These are phyloP conservation scores for Clarireedia paspali DNA, from an alignment of 2,329 filamentous ascomycete species.

Conservation along the genomic window DNA sequence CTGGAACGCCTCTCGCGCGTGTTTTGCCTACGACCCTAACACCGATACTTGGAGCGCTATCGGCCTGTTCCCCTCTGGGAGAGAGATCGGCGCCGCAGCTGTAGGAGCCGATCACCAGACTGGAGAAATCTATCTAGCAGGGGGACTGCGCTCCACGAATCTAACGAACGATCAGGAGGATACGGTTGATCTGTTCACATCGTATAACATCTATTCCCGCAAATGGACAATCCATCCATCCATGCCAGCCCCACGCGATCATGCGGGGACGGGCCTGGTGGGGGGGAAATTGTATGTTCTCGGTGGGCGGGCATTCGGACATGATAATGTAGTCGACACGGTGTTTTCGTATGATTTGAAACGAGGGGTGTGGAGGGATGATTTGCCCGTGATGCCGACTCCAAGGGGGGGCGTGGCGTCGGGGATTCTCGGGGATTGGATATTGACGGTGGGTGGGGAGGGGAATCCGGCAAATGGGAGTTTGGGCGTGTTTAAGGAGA, in stretches of 20 bases:
- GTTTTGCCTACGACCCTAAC: constrained; percentile 11
- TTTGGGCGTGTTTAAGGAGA: constrained; percentile 26
- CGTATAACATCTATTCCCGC: constrained; percentile 27
- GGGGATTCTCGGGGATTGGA: constrained; percentile 22
- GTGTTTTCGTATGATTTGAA: constrained; percentile 31
- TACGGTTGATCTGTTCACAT: constrained; percentile 17
- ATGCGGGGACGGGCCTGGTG: constrained; percentile 22
- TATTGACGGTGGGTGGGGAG: constrained; percentile 35
- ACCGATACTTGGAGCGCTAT: constrained; percentile 17
- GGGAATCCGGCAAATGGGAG: constrained; percentile 24
- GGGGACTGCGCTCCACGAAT: constrained; percentile 28
- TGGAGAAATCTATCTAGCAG: constrained; percentile 31
- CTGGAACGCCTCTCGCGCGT: constrained; percentile 9
- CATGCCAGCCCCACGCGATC: constrained; percentile 32
- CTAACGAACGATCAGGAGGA: background rate
- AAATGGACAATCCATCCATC: constrained; percentile 27
- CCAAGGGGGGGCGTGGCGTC: constrained; percentile 30
- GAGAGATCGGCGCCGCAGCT: constrained; percentile 29
- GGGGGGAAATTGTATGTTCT: constrained; percentile 29
- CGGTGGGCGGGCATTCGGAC: constrained; percentile 18
- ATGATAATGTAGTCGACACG: constrained; percentile 29
- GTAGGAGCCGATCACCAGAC: constrained; percentile 27
- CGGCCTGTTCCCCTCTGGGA: constrained; percentile 22
- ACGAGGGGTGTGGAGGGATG: constrained; percentile 21
- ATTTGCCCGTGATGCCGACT: constrained; percentile 30